phyloP scores from a whole-genome alignment of 23 red algal genomes.

The Agarophyton chilense region DNA sequence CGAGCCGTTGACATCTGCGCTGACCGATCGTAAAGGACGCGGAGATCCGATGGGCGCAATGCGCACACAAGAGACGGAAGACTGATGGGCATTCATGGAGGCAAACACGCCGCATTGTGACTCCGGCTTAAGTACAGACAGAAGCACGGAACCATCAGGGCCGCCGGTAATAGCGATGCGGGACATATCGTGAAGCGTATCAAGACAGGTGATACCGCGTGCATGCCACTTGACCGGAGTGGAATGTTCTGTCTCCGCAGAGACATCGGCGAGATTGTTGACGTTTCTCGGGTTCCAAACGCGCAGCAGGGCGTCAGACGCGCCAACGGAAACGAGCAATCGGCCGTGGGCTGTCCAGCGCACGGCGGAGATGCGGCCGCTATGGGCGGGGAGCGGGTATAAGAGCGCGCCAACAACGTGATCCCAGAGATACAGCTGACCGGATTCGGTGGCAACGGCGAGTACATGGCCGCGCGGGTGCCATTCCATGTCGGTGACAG shows the following conservation, averaged over 20 bases:
- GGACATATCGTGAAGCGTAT: conserved; percentile 58
- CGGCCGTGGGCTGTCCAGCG: conserved; percentile 62
- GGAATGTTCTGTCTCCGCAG: conserved; percentile 33
- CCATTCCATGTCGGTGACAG: conserved; percentile 47
- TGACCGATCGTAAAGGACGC: conserved; percentile 35
- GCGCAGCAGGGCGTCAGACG: conserved; percentile 30
- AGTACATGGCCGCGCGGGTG: conserved; percentile 65
- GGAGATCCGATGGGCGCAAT: conserved; percentile 45
- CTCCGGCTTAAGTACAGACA: conserved; percentile 71
- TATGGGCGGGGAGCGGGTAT: conserved; percentile 37
- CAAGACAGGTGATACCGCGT: conserved; percentile 11
- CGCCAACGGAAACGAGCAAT: conserved; percentile 46
- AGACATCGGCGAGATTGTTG: conserved; percentile 41
- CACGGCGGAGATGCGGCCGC: conserved; percentile 44
- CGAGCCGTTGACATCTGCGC: conserved; percentile 17
- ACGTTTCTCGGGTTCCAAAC: conserved; percentile 66
- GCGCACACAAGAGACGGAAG: conserved; percentile 25
- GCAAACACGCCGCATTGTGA: conserved; percentile 55
- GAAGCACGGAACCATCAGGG: conserved; percentile 37
- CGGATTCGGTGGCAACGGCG: conserved; percentile 49
- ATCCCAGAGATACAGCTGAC: conserved; percentile 57
- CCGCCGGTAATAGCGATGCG: conserved; percentile 63
- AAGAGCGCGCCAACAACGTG: conserved; percentile 59
- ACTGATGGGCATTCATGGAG: conserved; percentile 30
- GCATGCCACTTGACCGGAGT: conserved; percentile 42